Conservation (phyloP, 768 basidiomycete genomes). For the Antrodiella citrinella region DNA sequence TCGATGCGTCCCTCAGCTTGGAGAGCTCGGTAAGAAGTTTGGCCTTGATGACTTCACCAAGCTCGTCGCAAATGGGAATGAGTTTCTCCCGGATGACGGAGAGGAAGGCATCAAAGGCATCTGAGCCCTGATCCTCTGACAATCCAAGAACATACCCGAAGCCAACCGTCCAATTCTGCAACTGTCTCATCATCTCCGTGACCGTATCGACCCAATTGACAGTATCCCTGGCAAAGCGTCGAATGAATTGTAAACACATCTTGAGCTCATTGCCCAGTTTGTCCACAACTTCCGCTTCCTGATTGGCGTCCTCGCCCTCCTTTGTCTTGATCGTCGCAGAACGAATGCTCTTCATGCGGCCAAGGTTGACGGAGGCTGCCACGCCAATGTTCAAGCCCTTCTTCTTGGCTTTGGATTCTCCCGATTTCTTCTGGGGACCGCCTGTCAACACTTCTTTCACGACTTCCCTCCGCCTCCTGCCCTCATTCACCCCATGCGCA, state of each 20-base stretch:
- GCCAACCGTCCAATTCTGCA: conserved; percentile 54
- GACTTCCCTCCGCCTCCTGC: conserved; percentile 66
- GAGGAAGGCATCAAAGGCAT: conserved; percentile 57
- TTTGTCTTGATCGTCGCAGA: conserved; percentile 23
- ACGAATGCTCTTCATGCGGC: conserved; percentile 50
- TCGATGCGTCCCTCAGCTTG: conserved; percentile 49
- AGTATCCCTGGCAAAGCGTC: conserved; percentile 52
- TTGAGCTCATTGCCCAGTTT: conserved; percentile 49
- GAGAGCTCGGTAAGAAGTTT: conserved; percentile 51
- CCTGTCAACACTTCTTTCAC: conserved; percentile 60
- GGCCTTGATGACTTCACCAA: conserved; percentile 47
- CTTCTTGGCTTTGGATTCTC: conserved; percentile 28
- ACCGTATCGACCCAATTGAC: conserved; percentile 55
- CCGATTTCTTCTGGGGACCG: conserved; percentile 12
- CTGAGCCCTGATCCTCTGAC: conserved; percentile 24
- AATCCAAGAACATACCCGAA: conserved; percentile 56
- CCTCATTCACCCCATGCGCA: conserved; percentile 73
- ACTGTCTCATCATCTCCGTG: conserved; percentile 37
- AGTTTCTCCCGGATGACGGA: conserved; percentile 45
- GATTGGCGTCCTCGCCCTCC: conserved; percentile 28
- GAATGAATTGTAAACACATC: conserved; percentile 47
- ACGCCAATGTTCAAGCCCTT: conserved; percentile 37
- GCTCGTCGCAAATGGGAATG: conserved; percentile 40
- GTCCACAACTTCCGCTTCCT: conserved; percentile 45
- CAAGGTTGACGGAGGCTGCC: conserved; percentile 47